Evolutionary conservation across 1,139 yeast species (phyloP).

Genomic region (Taphrina wiesneri): DNA sequence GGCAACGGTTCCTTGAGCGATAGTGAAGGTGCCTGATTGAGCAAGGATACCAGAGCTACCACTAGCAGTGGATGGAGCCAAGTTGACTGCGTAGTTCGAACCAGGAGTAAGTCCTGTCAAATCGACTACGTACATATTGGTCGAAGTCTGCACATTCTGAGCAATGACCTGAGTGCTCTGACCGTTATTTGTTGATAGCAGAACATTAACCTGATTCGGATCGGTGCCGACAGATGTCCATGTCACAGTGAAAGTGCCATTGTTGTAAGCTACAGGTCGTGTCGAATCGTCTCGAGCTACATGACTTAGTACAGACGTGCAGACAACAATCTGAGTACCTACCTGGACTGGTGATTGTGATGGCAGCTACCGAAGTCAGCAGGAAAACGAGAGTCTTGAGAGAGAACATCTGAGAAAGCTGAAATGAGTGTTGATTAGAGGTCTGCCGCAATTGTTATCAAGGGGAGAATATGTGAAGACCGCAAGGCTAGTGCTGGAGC

Average conservation of each 20-base stretch:
- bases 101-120: conserved; percentile 26
- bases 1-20: conserved; percentile 11
- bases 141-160: conserved; percentile 9
- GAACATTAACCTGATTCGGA: conserved; percentile 16
- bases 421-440: not conserved
- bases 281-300: conserved; percentile 13
- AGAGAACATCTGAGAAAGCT: not conserved
- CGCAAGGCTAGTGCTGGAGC: not conserved
- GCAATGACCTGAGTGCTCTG: conserved; percentile 19
- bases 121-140: conserved; percentile 7
- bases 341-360: conserved; percentile 30
- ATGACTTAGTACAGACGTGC: not conserved
- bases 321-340: not conserved
- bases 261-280: conserved; percentile 22
- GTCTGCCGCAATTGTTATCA: not conserved
- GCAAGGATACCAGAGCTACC: conserved; percentile 27
- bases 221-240: conserved; percentile 26
- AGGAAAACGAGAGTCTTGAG: conserved; percentile 8
- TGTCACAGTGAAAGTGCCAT: conserved; percentile 28
- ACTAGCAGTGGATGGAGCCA: conserved; percentile 14
- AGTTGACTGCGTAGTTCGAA: conserved; percentile 23
- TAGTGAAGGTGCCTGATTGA: conserved; percentile 24
- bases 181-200: conserved; percentile 24
- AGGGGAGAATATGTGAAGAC: not conserved
- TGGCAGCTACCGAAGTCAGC: conserved; percentile 11